phyloP scores from a whole-genome alignment of 352 stramenopile genomes.

The Pythium phragmitis region DNA sequence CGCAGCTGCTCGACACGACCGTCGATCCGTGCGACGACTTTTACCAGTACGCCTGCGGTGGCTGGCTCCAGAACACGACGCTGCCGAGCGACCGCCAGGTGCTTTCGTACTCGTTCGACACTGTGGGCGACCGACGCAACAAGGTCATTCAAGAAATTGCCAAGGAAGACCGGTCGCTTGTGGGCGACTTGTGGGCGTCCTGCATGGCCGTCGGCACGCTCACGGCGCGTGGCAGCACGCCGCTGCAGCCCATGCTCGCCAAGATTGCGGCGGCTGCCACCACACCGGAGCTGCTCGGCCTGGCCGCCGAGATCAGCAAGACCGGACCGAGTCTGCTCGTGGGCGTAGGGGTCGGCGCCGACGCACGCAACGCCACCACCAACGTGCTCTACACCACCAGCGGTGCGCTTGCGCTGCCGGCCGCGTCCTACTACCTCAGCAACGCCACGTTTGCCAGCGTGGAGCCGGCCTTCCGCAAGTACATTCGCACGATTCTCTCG shows the following conservation, averaged over 20 bases:
- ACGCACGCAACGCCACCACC: conserved; percentile 67
- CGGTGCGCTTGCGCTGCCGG: conserved; percentile 59
- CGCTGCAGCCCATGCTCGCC: conserved; percentile 8
- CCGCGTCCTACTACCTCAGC: conserved; percentile 90
- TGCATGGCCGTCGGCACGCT: conserved; percentile 11
- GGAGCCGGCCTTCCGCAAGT: conserved; percentile 35
- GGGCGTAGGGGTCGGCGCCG: conserved; percentile 42
- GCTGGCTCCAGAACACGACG: conserved; percentile 31
- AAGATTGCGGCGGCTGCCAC: conserved; percentile 1
- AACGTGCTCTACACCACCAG: conserved; percentile 74
- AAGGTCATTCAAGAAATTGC: conserved; percentile 27
- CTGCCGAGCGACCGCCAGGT: conserved; percentile 26
- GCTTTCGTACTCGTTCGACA: conserved; percentile 28
- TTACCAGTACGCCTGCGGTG: conserved; percentile 28
- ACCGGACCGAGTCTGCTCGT: conserved; percentile 66
- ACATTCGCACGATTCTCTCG: conserved; percentile 39
- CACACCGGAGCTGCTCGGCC: conserved; percentile 22
- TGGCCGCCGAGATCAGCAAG: conserved; percentile 25
- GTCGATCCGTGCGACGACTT: conserved; percentile 34
- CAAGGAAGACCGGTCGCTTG: conserved; percentile 31
- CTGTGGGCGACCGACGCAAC: conserved; percentile 28
- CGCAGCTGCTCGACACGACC: conserved; percentile 22
- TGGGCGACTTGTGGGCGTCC: conserved; percentile 32
- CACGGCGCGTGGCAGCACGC: conserved; percentile 12
- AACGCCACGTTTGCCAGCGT: conserved; percentile 30